Conservation (phyloP, 257 asterid genomes). For the Linaria vulgaris region DNA sequence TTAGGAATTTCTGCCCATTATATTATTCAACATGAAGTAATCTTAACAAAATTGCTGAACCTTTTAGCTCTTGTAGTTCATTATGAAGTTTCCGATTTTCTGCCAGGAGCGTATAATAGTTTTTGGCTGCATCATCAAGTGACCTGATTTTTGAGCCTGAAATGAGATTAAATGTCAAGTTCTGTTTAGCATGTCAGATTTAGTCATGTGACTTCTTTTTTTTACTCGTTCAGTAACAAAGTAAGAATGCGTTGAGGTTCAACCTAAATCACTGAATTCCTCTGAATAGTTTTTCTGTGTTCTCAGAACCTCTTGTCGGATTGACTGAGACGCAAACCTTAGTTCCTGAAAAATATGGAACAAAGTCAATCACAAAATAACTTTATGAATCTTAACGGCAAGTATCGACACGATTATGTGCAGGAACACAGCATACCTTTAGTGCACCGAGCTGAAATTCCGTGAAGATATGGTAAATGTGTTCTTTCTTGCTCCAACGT, state of each 20-base stretch:
- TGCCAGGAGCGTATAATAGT: slow-evolving; percentile 53
- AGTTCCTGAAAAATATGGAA: slow-evolving; percentile 54
- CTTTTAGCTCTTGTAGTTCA: slow-evolving; percentile 88
- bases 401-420: neutral
- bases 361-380: neutral
- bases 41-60: slow-evolving; percentile 33
- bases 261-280: slow-evolving; percentile 64
- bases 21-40: slow-evolving; percentile 8
- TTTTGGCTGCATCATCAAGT: slow-evolving; percentile 59
- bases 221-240: too few relatives aligned
- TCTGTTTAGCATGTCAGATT: slow-evolving; percentile 6
- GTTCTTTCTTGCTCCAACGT: slow-evolving; percentile 65
- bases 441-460: slow-evolving; percentile 88
- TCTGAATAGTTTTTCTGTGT: slow-evolving; percentile 64
- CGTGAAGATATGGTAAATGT: slow-evolving; percentile 55
- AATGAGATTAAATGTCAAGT: slow-evolving; percentile 11
- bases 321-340: slow-evolving; percentile 62
- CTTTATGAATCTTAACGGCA: neutral
- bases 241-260: too few relatives aligned
- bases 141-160: slow-evolving; percentile 49
- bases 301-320: slow-evolving; percentile 70
- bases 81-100: slow-evolving; percentile 78
- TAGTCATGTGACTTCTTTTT: too few relatives aligned
- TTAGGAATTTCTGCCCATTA: neutral
- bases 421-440: slow-evolving; percentile 48